Conservation (phyloP, 2,329 filamentous ascomycete genomes). For the Colletotrichum simmondsii region DNA sequence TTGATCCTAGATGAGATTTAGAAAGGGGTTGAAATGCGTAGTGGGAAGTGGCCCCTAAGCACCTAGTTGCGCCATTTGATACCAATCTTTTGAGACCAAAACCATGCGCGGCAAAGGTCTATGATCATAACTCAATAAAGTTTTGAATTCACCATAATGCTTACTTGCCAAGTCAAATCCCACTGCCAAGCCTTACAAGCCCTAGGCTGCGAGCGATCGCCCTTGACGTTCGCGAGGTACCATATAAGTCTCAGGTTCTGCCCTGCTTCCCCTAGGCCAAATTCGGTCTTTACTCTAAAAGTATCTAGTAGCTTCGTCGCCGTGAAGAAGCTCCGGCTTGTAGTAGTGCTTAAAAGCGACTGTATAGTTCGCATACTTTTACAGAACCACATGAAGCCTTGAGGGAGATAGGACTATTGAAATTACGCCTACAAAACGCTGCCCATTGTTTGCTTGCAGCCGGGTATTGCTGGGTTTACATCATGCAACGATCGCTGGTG, state of each 20-base stretch:
- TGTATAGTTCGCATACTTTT: neutral
- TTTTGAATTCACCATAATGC: neutral
- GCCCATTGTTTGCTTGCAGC: neutral
- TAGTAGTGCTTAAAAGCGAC: neutral
- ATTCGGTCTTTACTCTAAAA: too few species aligned
- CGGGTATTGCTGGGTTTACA: conserved; percentile 14
- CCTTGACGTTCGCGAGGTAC: neutral
- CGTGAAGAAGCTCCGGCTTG: neutral
- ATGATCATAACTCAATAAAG: conserved; percentile 6
- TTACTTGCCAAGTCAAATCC: neutral
- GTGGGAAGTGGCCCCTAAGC: neutral
- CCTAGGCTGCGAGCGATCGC: neutral
- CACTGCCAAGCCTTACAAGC: neutral
- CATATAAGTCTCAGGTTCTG: neutral
- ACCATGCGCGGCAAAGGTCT: conserved; percentile 6
- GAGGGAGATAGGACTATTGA: neutral
- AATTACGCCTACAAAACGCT: neutral
- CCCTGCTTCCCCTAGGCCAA: too few species aligned
- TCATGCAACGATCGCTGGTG: neutral
- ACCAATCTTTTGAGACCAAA: conserved; percentile 20
- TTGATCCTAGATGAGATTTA: conserved; percentile 19
- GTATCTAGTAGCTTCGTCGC: too few species aligned
- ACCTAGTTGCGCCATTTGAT: conserved; percentile 25
- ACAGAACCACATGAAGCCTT: neutral
- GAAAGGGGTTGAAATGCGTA: neutral